Conservation (phyloP, 768 basidiomycete species). For the Tylopilus sp. region DNA sequence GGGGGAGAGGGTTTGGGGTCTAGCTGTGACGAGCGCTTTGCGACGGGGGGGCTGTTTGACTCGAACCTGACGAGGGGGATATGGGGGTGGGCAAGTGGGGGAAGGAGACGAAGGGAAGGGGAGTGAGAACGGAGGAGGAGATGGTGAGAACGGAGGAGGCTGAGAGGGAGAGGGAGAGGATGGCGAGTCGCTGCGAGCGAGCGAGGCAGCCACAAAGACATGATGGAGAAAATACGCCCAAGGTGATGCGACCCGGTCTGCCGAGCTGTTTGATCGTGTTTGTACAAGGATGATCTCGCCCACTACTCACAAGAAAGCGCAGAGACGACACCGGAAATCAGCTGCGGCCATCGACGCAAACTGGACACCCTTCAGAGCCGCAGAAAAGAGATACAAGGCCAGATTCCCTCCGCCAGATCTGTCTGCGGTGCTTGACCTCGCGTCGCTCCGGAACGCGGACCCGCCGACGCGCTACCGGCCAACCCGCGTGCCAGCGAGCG, state of each 20-base stretch:
- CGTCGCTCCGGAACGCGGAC: slow-evolving; percentile 33
- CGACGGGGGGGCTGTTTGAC: slow-evolving; percentile 8
- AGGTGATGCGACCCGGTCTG: not conserved
- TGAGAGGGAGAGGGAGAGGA: slow-evolving; percentile 4
- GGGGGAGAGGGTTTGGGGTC: slow-evolving; percentile 52
- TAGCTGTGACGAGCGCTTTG: slow-evolving; percentile 21
- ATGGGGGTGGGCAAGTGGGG: slow-evolving; percentile 12
- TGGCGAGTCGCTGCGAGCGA: slow-evolving; percentile 16
- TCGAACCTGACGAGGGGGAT: slow-evolving; percentile 8
- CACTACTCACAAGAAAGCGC: slow-evolving; percentile 52
- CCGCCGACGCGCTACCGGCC: slow-evolving; percentile 1
- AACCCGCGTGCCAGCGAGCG: slow-evolving; percentile 3
- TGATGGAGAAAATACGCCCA: too few relatives aligned
- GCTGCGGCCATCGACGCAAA: slow-evolving; percentile 40
- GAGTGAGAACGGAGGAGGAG: slow-evolving; percentile 17
- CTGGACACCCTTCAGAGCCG: slow-evolving; percentile 74
- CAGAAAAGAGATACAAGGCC: slow-evolving; percentile 79
- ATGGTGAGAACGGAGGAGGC: slow-evolving; percentile 4
- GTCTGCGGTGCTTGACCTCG: slow-evolving; percentile 63
- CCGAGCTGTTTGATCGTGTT: slow-evolving; percentile 25
- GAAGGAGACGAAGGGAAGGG: slow-evolving; percentile 6
- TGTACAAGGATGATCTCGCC: slow-evolving; percentile 24
- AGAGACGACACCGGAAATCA: slow-evolving; percentile 55
- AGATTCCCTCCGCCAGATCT: slow-evolving; percentile 77
- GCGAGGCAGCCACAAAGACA: slow-evolving; percentile 80